Evolutionary conservation across 176 grass and related monocot genomes (phyloP), one percentile per base, ranked within the genome.

Genomic region (sorghum (Sorghum bicolor)): DNA sequence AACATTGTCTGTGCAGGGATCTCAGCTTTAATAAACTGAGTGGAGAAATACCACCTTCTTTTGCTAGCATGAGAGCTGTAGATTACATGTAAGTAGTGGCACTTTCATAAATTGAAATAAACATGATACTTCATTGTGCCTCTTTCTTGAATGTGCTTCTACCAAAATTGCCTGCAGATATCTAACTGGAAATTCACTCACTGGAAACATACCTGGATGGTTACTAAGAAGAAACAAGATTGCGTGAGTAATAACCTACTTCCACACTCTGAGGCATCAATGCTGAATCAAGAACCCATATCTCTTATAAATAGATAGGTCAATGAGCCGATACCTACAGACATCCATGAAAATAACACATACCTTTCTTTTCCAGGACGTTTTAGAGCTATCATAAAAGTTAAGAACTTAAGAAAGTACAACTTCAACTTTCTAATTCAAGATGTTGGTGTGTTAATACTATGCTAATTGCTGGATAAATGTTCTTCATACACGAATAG

Each of bases 11-110:
- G 62, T 92, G 41, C 85, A 98, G 93, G 69, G 96, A 98, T 83
- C 76, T 98, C 57, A 93, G 84, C 76, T 98, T 98, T 80, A 98
- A 98, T 87, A 88, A 86, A 80, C 69, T 98, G 64, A 88, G 26
- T 68, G 96, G 91, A 68, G 75, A 90, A 83, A 93, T 98, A 81
- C 87, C 96, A 84, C 14, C 32, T 76, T 93, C 93, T 70, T 89
- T 93, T 74, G 71, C 83, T 75, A 70, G 78, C 31, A 82, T 92
- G 83, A 69, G 63, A 72, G 61, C 33, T 11, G 93, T 87, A 71
- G 93, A 98, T 86, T 89, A 88, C 65, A 93, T 98, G 96, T 95
- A 89, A 95, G 96, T 87, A 73, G 17, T 63, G 33, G 57, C 25
- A 36, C 26, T 77, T 71, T 15, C 33, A 89, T 43, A 65, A 65